Conservation (phyloP, 352 stramenopile species). For the Pythium pectinolyticum region DNA sequence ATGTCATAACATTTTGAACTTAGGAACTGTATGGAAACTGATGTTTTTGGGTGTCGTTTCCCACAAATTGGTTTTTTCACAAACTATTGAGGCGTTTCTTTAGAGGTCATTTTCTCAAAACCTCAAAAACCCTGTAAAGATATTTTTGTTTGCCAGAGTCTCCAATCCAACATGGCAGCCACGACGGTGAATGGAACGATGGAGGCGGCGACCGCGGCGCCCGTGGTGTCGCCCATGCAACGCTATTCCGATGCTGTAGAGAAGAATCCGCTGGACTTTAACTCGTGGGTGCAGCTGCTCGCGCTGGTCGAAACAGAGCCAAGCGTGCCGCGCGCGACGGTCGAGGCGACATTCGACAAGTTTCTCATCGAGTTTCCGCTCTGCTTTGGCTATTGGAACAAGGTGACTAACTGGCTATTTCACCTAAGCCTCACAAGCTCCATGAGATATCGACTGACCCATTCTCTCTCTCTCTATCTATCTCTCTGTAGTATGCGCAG, state of each 20-base stretch:
- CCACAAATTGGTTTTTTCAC: neutral
- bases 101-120: neutral
- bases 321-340: constrained; percentile 43
- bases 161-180: neutral
- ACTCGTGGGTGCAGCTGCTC: constrained; percentile 74
- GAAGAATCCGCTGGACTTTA: constrained; percentile 78
- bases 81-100: neutral
- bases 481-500: constrained; percentile 54
- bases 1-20: too few relatives aligned
- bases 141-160: too few relatives aligned
- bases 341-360: constrained; percentile 66
- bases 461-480: too few relatives aligned
- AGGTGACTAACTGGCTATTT: too few relatives aligned
- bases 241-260: constrained; percentile 50
- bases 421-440: too few relatives aligned
- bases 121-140: too few relatives aligned
- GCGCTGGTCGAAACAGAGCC: constrained; percentile 68
- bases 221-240: constrained; percentile 43
- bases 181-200: constrained; percentile 5
- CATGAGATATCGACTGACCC: too few relatives aligned
- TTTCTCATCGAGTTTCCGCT: constrained; percentile 78
- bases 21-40: too few relatives aligned
- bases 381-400: constrained; percentile 88
- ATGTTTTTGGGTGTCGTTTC: too few relatives aligned
- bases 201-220: neutral